phyloP scores from a whole-genome alignment of 2,329 filamentous ascomycete species.

The Emmonsiellopsis sp. region DNA sequence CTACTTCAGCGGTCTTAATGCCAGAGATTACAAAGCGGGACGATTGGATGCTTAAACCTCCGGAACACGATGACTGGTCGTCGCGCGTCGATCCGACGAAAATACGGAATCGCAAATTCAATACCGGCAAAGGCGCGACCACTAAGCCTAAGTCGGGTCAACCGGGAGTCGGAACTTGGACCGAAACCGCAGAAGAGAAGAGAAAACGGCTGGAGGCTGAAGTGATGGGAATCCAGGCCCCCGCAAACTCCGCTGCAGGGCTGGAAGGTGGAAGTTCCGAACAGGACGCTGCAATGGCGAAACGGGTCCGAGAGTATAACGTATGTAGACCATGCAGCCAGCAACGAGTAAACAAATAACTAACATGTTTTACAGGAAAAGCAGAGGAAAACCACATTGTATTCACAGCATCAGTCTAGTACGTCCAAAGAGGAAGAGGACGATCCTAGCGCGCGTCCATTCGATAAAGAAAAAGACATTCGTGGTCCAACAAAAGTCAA shows the following conservation, averaged over 20 bases:
- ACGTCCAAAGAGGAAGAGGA: slow-evolving; percentile 63
- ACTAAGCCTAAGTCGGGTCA: slow-evolving; percentile 28
- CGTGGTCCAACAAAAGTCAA: slow-evolving; percentile 63
- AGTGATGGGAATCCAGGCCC: slow-evolving; percentile 58
- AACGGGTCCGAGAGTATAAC: slow-evolving; percentile 10
- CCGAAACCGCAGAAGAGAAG: slow-evolving; percentile 82
- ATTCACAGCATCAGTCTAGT: slow-evolving; percentile 9
- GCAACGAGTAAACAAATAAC: background rate
- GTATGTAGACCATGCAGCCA: slow-evolving; percentile 10
- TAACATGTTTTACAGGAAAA: slow-evolving; percentile 8
- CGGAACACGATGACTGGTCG: slow-evolving; percentile 41
- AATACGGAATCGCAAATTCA: slow-evolving; percentile 70
- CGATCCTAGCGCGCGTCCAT: slow-evolving; percentile 79
- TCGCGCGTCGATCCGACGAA: slow-evolving; percentile 70
- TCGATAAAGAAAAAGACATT: slow-evolving; percentile 94
- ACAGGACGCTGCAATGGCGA: slow-evolving; percentile 7
- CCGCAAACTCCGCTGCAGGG: slow-evolving; percentile 8
- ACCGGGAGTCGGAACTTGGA: slow-evolving; percentile 58
- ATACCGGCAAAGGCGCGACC: slow-evolving; percentile 53
- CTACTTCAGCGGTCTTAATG: slow-evolving; percentile 18
- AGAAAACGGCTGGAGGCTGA: slow-evolving; percentile 68
- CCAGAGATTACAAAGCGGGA: slow-evolving; percentile 54
- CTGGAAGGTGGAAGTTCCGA: background rate
- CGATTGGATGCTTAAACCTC: slow-evolving; percentile 72
- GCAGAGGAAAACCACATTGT: slow-evolving; percentile 10